phyloP scores from a whole-genome alignment of 2,329 filamentous ascomycete genomes.

The Ceratocystiopsis sp. region DNA sequence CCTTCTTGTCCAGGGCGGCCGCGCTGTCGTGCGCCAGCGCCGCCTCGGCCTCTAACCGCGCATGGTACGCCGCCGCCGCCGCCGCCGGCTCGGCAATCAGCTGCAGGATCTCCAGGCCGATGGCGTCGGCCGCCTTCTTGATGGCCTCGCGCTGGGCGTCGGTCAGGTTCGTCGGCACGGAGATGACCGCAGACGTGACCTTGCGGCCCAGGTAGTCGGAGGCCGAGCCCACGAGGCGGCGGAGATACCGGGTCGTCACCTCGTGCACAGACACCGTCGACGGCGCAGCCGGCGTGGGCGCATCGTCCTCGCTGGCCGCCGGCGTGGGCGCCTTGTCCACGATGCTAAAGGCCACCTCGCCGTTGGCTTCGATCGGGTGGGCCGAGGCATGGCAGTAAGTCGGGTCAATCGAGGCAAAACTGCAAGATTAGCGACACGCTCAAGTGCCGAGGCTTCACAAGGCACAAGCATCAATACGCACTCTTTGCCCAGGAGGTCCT shows the following conservation, averaged over 20 bases:
- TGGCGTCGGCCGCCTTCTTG: slow-evolving; percentile 57
- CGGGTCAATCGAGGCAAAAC: slow-evolving; percentile 90
- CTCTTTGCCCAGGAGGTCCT: slow-evolving; percentile 91
- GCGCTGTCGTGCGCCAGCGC: slow-evolving; percentile 71
- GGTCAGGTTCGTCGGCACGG: slow-evolving; percentile 82
- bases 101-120: slow-evolving; percentile 78
- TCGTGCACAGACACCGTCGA: slow-evolving; percentile 65
- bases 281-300: slow-evolving; percentile 18
- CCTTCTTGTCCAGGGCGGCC: slow-evolving; percentile 53
- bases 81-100: slow-evolving; percentile 84
- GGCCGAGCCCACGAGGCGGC: slow-evolving; percentile 64
- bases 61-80: slow-evolving; percentile 80
- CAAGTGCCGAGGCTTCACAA: background rate
- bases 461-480: slow-evolving; percentile 33
- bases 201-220: slow-evolving; percentile 71
- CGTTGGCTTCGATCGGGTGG: slow-evolving; percentile 62
- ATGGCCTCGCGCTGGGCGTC: slow-evolving; percentile 76
- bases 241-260: slow-evolving; percentile 68
- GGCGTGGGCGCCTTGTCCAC: slow-evolving; percentile 50
- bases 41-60: slow-evolving; percentile 61
- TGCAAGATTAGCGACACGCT: slow-evolving; percentile 13
- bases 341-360: slow-evolving; percentile 64
- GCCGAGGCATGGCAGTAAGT: slow-evolving; percentile 87
- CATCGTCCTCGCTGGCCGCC: slow-evolving; percentile 24
- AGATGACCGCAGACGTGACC: slow-evolving; percentile 88